Evolutionary conservation across 2,329 filamentous ascomycete genomes (phyloP), one percentile per base, ranked within the genome.

Genomic region (Nemania sp.): DNA sequence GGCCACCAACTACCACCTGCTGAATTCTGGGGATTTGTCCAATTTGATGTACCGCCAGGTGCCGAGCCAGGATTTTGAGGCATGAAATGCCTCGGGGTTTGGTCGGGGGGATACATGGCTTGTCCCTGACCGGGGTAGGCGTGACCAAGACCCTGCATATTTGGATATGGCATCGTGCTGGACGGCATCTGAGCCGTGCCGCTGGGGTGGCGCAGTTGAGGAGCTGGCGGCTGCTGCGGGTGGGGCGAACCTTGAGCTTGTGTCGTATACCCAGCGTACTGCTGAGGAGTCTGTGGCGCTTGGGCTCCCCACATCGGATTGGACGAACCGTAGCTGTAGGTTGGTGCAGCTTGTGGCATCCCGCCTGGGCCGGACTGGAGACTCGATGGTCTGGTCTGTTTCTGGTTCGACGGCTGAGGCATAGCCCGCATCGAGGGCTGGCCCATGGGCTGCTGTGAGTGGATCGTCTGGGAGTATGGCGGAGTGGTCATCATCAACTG

Each of bases 391-490:
- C 86, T 81, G 61, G 82, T 80, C 64, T 86, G 86, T 71, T 89
- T 82, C 67, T 88, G 82, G 73, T 70, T 72, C 62, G 70, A 83
- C 73, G 67, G 77, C 73, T 85, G 83, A 59, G 83, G 81, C 74
- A 88, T 86, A 67, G 82, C 80, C 72, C 89, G 84, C 70, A 91
- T 84, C 20, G 78, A 85, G 20, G 90, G 86, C 68, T 90, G 88
- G 24, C 81, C 81, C 68, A 91, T 84, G 33, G 86, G 80, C 66
- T 83, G 86, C 66, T 89, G 89, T 30, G 86, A 81, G 66, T 89
- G 86, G 45, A 86, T 77, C 49, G 89, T 81, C 66, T 86, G 88
- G 49, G 86, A 83, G 72, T 91, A 95, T 1, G 82, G 78, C 57
- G 75, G 82, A 62, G 71, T 81, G 61, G 80, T 80, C 79, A 84